phyloP scores from a whole-genome alignment of 352 stramenopile genomes.

The Phytophthora sojae region DNA sequence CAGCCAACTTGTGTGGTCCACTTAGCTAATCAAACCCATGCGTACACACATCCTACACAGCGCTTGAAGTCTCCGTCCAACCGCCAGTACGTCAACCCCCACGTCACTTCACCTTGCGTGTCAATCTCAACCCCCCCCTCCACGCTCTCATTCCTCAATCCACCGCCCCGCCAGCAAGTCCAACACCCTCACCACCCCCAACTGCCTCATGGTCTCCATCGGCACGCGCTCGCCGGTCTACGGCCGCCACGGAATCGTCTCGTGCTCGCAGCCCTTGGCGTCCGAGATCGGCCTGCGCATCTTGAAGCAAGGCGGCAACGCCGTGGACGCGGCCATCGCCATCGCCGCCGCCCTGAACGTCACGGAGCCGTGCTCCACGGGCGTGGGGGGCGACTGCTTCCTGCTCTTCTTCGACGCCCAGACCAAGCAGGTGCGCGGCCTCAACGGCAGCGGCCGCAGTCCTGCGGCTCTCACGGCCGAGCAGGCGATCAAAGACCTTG shows the following conservation, averaged over 20 bases:
- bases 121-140: background rate
- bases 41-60: conserved; percentile 8
- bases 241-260: conserved; percentile 91
- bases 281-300: conserved; percentile 93
- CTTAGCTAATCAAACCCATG: background rate
- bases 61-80: conserved; percentile 12
- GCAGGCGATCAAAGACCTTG: conserved; percentile 54
- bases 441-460: conserved; percentile 95
- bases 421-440: conserved; percentile 80
- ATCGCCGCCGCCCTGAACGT: conserved; percentile 66
- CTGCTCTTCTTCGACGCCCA: conserved; percentile 94
- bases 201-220: conserved; percentile 50
- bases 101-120: background rate
- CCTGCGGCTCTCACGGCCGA: conserved; percentile 86
- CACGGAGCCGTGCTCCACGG: conserved; percentile 81
- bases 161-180: background rate
- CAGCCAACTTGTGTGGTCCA: background rate
- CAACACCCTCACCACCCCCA: background rate
- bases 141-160: conserved; percentile 19
- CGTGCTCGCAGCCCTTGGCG: conserved; percentile 94
- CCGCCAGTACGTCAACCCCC: background rate
- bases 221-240: conserved; percentile 89
- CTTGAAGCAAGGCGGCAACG: conserved; percentile 92
- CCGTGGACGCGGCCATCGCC: conserved; percentile 92
- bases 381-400: conserved; percentile 95